These are phyloP conservation scores for Verticillium nonalfalfae DNA, from an alignment of 2,329 filamentous ascomycete genomes.

Conservation along the genomic window DNA sequence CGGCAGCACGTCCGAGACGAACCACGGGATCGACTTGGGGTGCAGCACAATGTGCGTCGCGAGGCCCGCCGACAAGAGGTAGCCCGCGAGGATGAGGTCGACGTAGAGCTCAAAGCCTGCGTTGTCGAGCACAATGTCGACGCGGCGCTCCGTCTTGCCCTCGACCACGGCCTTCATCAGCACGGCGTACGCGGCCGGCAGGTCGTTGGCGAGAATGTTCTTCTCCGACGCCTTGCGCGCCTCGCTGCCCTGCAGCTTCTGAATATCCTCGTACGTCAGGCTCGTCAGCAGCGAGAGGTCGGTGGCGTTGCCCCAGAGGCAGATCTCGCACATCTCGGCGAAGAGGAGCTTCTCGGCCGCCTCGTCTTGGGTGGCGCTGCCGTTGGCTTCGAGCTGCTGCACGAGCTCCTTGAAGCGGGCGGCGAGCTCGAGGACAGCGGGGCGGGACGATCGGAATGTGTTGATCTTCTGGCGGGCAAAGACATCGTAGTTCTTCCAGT, in stretches of 20 bases:
- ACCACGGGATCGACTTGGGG: constrained; percentile 95
- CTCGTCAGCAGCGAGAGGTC: constrained; percentile 87
- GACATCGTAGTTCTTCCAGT: constrained; percentile 89
- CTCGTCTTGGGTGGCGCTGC: constrained; percentile 47
- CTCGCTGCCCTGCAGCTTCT: constrained; percentile 86
- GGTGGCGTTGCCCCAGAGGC: constrained; percentile 94
- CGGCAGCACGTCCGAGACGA: constrained; percentile 91
- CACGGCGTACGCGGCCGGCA: constrained; percentile 63
- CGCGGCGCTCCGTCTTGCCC: constrained; percentile 62
- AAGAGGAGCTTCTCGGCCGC: constrained; percentile 75
- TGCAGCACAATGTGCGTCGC: constrained; percentile 85
- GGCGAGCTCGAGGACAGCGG: constrained; percentile 77
- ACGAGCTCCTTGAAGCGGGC: constrained; percentile 71
- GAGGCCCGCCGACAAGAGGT: constrained; percentile 75
- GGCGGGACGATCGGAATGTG: constrained; percentile 86
- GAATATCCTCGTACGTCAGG: constrained; percentile 90
- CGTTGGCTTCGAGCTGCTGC: constrained; percentile 52
- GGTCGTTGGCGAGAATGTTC: constrained; percentile 88
- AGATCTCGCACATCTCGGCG: constrained; percentile 91
- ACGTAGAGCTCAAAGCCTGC: constrained; percentile 97
- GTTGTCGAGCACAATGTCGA: constrained; percentile 96
- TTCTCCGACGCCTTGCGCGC: constrained; percentile 81
- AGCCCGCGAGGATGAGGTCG: constrained; percentile 86
- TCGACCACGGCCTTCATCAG: constrained; percentile 59
- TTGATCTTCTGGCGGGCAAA: constrained; percentile 86